These are phyloP conservation scores for Ballota nigra DNA, from an alignment of 257 asterid species.

Conservation along the genomic window DNA sequence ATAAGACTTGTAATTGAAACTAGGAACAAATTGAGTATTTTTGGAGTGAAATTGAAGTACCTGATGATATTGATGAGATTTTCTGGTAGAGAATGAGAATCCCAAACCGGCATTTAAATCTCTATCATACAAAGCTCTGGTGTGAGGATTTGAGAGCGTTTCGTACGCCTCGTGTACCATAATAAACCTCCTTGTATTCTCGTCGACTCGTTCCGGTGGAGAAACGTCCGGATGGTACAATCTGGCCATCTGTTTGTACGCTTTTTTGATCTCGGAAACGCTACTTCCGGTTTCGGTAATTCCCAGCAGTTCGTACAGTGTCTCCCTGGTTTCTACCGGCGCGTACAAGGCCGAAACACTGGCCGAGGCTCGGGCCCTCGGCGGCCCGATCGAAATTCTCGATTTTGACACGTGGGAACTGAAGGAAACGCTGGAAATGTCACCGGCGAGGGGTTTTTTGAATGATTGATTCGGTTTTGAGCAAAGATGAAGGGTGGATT, in stretches of 20 bases:
- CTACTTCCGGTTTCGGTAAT: conserved; percentile 38
- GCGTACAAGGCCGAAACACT: conserved; percentile 15
- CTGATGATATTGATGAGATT: conserved; percentile 3
- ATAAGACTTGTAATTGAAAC: too few relatives aligned
- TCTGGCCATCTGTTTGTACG: conserved; percentile 54
- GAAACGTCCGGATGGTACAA: conserved; percentile 68
- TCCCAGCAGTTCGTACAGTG: conserved; percentile 53
- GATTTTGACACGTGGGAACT: conserved; percentile 12
- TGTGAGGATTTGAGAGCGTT: conserved; percentile 51
- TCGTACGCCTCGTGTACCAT: conserved; percentile 55
- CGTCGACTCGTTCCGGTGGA: conserved; percentile 58
- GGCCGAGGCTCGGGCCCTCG: conserved; percentile 22
- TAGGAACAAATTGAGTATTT: not conserved
- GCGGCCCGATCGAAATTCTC: not conserved
- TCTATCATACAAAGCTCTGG: conserved; percentile 40
- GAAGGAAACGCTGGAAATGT: conserved; percentile 23
- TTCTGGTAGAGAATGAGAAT: conserved; percentile 13
- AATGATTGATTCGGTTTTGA: not conserved
- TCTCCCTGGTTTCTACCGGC: conserved; percentile 9
- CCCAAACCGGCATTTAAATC: conserved; percentile 32
- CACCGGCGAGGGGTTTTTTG: not conserved
- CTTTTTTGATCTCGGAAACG: conserved; percentile 48
- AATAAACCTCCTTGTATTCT: conserved; percentile 47
- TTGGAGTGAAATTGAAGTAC: not conserved
- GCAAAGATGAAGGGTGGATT: conserved; percentile 6